phyloP scores from a whole-genome alignment of 2,329 filamentous ascomycete species.

The Pyrenophora seminiperda region DNA sequence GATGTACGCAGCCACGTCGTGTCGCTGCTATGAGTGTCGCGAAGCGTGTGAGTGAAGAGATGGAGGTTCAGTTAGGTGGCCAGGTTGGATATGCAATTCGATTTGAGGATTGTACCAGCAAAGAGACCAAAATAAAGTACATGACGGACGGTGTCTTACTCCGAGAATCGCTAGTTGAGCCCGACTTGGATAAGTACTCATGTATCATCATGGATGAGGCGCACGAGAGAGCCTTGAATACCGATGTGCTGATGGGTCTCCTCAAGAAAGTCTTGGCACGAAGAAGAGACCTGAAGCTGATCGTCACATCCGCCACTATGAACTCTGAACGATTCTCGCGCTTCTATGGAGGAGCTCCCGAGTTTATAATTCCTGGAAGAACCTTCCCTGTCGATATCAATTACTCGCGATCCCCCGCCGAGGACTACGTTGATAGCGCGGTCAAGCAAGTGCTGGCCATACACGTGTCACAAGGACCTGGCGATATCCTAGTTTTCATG shows the following conservation, averaged over 20 bases:
- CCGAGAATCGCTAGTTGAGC: constrained; percentile 88
- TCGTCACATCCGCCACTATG: constrained; percentile 98
- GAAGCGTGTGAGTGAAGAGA: constrained; percentile 97
- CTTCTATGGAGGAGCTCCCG: constrained; percentile 94
- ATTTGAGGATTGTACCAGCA: constrained; percentile 97
- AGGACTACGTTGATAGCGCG: constrained; percentile 96
- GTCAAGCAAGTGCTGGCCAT: constrained; percentile 96
- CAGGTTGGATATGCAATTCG: constrained; percentile 96
- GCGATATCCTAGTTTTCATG: constrained; percentile 98
- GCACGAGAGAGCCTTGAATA: constrained; percentile 94
- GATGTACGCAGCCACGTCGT: constrained; percentile 93
- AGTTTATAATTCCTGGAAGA: constrained; percentile 93
- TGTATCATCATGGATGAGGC: constrained; percentile 99
- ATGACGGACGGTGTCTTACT: constrained; percentile 98
- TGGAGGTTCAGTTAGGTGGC: constrained; percentile 88
- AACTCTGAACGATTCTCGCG: constrained; percentile 94
- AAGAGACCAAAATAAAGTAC: constrained; percentile 95
- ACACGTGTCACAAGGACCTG: constrained; percentile 89
- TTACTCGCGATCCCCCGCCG: constrained; percentile 91
- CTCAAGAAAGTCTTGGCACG: constrained; percentile 96
- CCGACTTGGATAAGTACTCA: constrained; percentile 92
- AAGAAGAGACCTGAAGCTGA: constrained; percentile 88
- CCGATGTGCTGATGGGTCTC: constrained; percentile 94
- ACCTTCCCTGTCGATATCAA: constrained; percentile 98
- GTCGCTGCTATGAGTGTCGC: constrained; percentile 99